Evolutionary conservation across 192 early-diverging fungal genomes (phyloP).

Genomic region (Podila epigama): DNA sequence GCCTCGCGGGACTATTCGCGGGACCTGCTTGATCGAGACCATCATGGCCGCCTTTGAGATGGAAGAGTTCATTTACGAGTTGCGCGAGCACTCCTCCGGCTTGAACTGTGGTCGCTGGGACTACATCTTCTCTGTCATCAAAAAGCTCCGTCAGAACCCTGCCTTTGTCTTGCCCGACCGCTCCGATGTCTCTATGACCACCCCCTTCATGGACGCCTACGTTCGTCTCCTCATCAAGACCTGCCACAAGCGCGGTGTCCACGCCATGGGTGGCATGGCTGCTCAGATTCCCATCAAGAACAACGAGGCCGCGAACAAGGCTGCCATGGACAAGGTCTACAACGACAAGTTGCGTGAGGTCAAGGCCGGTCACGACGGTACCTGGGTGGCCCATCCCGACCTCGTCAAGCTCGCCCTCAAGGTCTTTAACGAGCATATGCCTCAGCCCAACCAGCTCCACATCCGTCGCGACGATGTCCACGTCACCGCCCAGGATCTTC

Average conservation of each 20-base stretch:
- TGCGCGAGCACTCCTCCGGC: constrained; percentile 96
- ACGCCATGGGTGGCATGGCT: constrained; percentile 99
- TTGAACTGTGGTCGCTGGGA: constrained; percentile 99
- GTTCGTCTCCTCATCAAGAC: constrained; percentile 96
- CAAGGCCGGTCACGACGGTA: constrained; percentile 92
- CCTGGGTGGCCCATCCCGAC: constrained; percentile 98
- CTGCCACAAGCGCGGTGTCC: constrained; percentile 95
- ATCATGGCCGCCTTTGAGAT: constrained; percentile 96
- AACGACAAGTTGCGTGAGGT: constrained; percentile 95
- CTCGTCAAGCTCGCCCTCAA: constrained; percentile 88
- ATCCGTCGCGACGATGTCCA: constrained; percentile 90
- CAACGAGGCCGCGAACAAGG: constrained; percentile 85
- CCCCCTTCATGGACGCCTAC: constrained; percentile 98
- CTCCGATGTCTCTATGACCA: constrained; percentile 89
- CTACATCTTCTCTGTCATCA: constrained; percentile 99
- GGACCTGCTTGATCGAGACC: constrained; percentile 96
- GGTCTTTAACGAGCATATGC: constrained; percentile 94
- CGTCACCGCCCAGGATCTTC: constrained; percentile 80
- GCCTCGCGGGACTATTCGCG: constrained; percentile 96
- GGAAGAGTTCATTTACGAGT: constrained; percentile 99
- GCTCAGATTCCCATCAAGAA: constrained; percentile 98
- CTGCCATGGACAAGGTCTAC: constrained; percentile 90
- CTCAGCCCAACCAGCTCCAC: constrained; percentile 92
- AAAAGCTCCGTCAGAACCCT: constrained; percentile 91
- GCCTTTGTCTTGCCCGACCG: constrained; percentile 91